A percentile compares a stretch with the other conserved stretches of the same genome.
Evolutionary conservation across 208 protist species (phyloP).

Genomic region (Leishmania major): DNA sequence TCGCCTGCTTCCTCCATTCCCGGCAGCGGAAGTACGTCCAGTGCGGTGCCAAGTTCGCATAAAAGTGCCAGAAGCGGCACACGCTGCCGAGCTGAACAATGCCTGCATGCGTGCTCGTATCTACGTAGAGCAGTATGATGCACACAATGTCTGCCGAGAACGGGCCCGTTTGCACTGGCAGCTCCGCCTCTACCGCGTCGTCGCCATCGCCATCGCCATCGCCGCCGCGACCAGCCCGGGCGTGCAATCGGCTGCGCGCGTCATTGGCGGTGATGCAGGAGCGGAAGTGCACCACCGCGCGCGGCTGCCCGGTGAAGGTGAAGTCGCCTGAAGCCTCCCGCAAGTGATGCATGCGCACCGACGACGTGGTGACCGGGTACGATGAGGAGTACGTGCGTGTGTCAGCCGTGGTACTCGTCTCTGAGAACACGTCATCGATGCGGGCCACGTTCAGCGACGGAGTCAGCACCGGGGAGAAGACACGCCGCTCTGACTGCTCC

Average conservation of each 20-base stretch:
- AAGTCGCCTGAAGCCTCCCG: conserved; percentile 49
- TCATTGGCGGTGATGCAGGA: conserved; percentile 70
- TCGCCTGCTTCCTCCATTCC: conserved; percentile 52
- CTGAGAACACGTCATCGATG: conserved; percentile 43
- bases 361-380: conserved; percentile 29
- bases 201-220: conserved; percentile 1
- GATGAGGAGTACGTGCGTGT: conserved; percentile 41
- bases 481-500: conserved; percentile 15
- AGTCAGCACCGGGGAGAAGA: conserved; percentile 15
- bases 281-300: conserved; percentile 74
- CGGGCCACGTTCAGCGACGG: conserved; percentile 1
- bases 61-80: conserved; percentile 82
- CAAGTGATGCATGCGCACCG: conserved; percentile 39
- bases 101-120: conserved; percentile 46
- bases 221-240: conserved; percentile 2
- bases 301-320: conserved; percentile 64
- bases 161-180: conserved; percentile 63
- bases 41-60: conserved; percentile 79
- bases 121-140: conserved; percentile 74
- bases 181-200: conserved; percentile 9
- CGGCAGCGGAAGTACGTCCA: conserved; percentile 78
- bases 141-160: conserved; percentile 76
- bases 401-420: conserved; percentile 49
- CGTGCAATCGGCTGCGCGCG: conserved; percentile 9
- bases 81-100: conserved; percentile 66